phyloP scores from a whole-genome alignment of 805 yeast species.

The Pichia exigua region DNA sequence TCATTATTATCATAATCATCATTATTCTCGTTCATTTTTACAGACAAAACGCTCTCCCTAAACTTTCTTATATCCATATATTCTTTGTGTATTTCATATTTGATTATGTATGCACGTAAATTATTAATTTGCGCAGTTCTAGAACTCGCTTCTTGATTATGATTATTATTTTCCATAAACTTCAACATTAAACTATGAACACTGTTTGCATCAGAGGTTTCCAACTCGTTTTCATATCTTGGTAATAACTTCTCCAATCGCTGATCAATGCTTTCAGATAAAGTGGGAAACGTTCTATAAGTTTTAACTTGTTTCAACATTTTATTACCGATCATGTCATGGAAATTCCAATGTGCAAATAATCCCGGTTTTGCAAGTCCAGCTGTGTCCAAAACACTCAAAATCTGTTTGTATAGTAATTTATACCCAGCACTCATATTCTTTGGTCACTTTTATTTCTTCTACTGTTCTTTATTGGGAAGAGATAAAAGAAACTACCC shows the following conservation, averaged over 20 bases:
- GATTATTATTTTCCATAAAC: not conserved
- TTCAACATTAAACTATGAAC: not conserved
- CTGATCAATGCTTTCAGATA: not conserved
- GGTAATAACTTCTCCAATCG: not conserved
- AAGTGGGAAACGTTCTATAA: not conserved
- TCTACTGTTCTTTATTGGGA: too few species aligned
- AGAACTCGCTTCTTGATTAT: not conserved
- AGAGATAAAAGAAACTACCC: not conserved
- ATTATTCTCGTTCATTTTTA: not conserved
- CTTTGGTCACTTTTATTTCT: not conserved
- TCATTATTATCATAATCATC: not conserved
- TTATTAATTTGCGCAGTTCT: not conserved
- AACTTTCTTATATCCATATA: not conserved
- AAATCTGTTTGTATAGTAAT: not conserved
- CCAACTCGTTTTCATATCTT: not conserved
- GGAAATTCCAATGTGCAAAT: not conserved
- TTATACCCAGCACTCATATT: not conserved
- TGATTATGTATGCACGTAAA: slow-evolving; percentile 5
- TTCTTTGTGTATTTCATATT: slow-evolving; percentile 7
- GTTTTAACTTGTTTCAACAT: not conserved
- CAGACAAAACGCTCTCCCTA: not conserved
- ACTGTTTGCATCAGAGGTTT: not conserved
- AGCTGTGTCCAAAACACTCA: not conserved
- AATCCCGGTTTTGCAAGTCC: not conserved
- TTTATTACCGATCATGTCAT: not conserved